A percentile compares a stretch with the other conserved stretches of the same genome.
Evolutionary conservation across 2,329 filamentous ascomycete genomes (phyloP).

Genomic region (Didymella arachidicola): DNA sequence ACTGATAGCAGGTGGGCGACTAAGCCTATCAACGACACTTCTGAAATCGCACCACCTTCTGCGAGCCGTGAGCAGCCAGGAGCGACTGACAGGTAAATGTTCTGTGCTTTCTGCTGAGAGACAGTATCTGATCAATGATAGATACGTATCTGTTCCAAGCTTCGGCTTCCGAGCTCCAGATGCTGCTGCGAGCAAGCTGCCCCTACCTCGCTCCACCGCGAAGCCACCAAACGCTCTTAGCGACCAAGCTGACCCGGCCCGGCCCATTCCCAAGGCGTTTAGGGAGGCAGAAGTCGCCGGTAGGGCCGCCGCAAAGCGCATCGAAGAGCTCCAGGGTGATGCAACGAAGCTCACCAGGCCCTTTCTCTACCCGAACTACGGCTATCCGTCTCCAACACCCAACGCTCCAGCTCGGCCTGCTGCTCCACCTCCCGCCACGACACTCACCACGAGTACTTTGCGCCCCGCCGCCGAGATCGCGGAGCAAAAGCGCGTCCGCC

Average conservation of each 20-base stretch:
- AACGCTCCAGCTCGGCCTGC: background rate
- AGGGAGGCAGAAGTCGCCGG: background rate
- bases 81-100: background rate
- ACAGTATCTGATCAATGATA: background rate
- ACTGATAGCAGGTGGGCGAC: background rate
- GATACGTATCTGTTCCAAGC: background rate
- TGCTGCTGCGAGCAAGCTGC: background rate
- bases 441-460: background rate
- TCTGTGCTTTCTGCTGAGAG: background rate
- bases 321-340: constrained; percentile 3
- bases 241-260: background rate
- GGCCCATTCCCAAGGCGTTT: background rate
- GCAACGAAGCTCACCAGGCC: background rate
- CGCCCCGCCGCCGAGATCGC: background rate
- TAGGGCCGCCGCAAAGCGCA: background rate
- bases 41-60: background rate
- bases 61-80: background rate
- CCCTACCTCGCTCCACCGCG: background rate
- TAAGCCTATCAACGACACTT: background rate
- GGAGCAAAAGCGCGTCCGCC: background rate
- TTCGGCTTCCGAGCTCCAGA: background rate
- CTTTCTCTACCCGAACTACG: constrained; percentile 1
- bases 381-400: background rate
- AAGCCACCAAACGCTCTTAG: background rate
- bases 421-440: background rate